Conservation (phyloP, 2,329 filamentous ascomycete genomes). For the Gliomastix tumulicola region DNA sequence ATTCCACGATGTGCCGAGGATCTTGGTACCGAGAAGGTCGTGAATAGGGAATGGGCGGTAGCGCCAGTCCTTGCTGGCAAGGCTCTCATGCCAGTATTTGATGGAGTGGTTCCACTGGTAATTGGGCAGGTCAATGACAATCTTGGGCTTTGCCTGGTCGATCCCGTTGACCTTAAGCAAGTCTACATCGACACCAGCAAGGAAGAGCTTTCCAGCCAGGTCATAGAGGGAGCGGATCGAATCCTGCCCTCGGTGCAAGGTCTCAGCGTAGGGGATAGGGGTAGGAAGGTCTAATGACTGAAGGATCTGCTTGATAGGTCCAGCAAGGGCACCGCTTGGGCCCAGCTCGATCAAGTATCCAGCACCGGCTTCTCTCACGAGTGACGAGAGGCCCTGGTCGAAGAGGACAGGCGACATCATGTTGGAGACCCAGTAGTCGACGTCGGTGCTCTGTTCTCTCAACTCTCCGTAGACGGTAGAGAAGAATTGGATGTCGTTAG, state of each 20-base stretch:
- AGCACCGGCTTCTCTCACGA: too few species aligned
- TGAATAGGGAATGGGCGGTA: slow-evolving; percentile 24
- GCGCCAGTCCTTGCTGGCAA: slow-evolving; percentile 17
- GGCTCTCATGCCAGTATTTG: slow-evolving; percentile 22
- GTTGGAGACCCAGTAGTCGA: slow-evolving; percentile 11
- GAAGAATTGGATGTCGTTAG: slow-evolving; percentile 5
- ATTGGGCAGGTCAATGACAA: slow-evolving; percentile 17
- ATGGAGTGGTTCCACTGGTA: slow-evolving; percentile 28
- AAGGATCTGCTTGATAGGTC: slow-evolving; percentile 10
- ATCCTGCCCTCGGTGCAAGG: slow-evolving; percentile 13
- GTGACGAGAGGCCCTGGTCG: too few species aligned
- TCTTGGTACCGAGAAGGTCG: slow-evolving; percentile 38
- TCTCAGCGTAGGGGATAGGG: neutral
- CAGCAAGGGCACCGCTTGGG: slow-evolving; percentile 6
- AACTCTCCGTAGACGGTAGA: slow-evolving; percentile 7
- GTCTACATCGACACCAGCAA: slow-evolving; percentile 8
- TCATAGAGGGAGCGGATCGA: slow-evolving; percentile 8
- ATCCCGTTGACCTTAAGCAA: slow-evolving; percentile 24
- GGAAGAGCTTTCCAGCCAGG: slow-evolving; percentile 23
- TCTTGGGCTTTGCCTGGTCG: slow-evolving; percentile 24
- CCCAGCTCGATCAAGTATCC: slow-evolving; percentile 11
- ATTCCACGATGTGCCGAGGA: slow-evolving; percentile 32
- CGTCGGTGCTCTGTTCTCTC: neutral
- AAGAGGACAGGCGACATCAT: slow-evolving; percentile 14
- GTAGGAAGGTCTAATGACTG: too few species aligned